A percentile compares a stretch with the other conserved stretches of the same genome.
These are phyloP conservation scores for Taphrina deformans DNA, from an alignment of 1,139 yeast genomes.

Conservation along the genomic window DNA sequence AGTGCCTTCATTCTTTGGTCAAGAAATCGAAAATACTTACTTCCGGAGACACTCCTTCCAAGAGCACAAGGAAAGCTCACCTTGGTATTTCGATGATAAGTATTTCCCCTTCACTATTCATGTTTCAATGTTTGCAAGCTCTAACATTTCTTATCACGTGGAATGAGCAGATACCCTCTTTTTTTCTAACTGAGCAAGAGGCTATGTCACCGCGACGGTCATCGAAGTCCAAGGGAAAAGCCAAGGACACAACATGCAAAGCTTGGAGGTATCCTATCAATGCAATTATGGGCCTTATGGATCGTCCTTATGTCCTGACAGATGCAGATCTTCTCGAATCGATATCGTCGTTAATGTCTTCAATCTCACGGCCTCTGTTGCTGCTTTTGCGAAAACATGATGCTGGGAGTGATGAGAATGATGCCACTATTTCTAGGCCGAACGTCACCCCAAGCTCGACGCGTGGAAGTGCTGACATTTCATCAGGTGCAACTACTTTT, in stretches of 20 bases:
- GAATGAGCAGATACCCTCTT: conserved; percentile 69
- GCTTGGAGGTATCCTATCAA: conserved; percentile 71
- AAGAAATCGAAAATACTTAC: conserved; percentile 42
- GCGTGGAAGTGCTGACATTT: conserved; percentile 28
- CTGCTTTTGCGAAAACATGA: conserved; percentile 32
- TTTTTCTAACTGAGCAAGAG: conserved; percentile 81
- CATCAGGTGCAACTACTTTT: not conserved
- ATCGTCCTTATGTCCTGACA: conserved; percentile 62
- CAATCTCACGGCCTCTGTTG: conserved; percentile 68
- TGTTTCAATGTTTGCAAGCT: conserved; percentile 75
- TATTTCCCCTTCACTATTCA: conserved; percentile 58
- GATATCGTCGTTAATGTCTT: conserved; percentile 70
- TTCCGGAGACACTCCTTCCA: conserved; percentile 35
- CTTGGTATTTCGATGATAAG: conserved; percentile 48
- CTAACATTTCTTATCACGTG: conserved; percentile 69
- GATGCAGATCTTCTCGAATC: conserved; percentile 76
- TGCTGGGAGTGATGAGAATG: not conserved
- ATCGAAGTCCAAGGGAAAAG: conserved; percentile 46
- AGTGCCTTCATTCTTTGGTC: conserved; percentile 60
- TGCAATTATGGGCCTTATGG: conserved; percentile 61
- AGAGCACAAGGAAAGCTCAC: conserved; percentile 44
- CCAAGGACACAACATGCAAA: conserved; percentile 46
- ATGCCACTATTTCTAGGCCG: not conserved
- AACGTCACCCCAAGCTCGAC: no score
- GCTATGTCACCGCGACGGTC: conserved; percentile 51